Conservation (phyloP, 129 eudicot genomes). For the Dittrichia graveolens region DNA sequence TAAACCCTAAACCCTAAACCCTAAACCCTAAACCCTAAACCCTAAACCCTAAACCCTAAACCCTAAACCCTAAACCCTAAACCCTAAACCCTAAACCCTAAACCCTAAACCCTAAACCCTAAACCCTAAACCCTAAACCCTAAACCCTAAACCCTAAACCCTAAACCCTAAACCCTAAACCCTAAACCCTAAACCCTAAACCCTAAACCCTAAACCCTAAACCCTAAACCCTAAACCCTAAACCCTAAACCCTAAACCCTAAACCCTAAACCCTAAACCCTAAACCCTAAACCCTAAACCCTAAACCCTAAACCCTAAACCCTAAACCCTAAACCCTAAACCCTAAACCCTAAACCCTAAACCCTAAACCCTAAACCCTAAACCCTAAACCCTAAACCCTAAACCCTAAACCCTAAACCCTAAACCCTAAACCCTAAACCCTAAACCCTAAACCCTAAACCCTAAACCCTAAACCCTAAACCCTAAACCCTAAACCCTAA, state of each 20-base stretch:
- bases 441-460: no score
- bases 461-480: no score
- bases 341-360: not conserved
- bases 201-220: constrained; percentile 23
- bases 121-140: constrained; percentile 14
- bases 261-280: constrained; percentile 17
- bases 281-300: constrained; percentile 21
- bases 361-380: constrained; percentile 9
- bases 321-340: constrained; percentile 11
- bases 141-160: constrained; percentile 3
- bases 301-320: constrained; percentile 18
- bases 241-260: constrained; percentile 1
- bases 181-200: constrained; percentile 16
- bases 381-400: constrained; percentile 14
- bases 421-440: no score
- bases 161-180: constrained; percentile 10
- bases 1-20: constrained; percentile 24
- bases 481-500: no score
- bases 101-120: constrained; percentile 20
- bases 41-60: constrained; percentile 13
- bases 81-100: constrained; percentile 24
- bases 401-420: not conserved
- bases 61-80: constrained; percentile 30
- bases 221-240: constrained; percentile 8
- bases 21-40: constrained; percentile 22